Evolutionary conservation across 2,329 filamentous ascomycete species (phyloP), one percentile per base, ranked within the genome.

Genomic region (Aspergillus sp.): DNA sequence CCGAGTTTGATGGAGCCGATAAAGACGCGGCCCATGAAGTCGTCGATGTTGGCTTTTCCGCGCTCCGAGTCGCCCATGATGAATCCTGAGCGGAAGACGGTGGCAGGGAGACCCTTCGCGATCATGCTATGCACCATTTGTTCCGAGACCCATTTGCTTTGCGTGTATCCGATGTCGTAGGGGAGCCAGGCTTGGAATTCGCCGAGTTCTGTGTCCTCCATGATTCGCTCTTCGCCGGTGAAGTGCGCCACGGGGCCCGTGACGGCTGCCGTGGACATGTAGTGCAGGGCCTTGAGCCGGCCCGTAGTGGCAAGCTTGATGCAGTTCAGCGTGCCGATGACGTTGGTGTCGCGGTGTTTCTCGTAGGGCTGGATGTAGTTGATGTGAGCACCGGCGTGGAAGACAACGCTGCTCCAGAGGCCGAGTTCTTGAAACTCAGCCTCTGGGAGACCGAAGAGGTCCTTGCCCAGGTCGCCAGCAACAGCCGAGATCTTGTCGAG

Each of bases 321-420:
- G 10, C 20, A 31, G 52, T 49, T 47, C 36, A 47, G 10, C 22
- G 52, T 54, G 20, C 52, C 52, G 5, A 47, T 20, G 16, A 54
- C 52, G 18, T 54, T 54, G 39, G 52, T 31, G 6, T 47, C 24
- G 9, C 52, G 52, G 22, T 54, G 52, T 16, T 47, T 26, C 52
- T 26, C 39, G 39, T 54, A 54, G 4, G 52, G 52, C 9, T 54
- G 52, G 9, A 31, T 26, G 52, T 54, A 54, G 52, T 54, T 54
- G 14, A 54, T 42, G 26, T 47, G 52, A 1, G 52, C 52, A 4
- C 36, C 52, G 14, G 26, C 5, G 24, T 54, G 52, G 18, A 54
- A 54, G 39, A 54, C 31, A 3, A 32, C 39, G 52, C 36, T 46
- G 12, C n/a, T 47, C 52, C 52, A 32, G 22, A 29, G 16, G 0